Percentiles rank a stretch among this genome's conserved stretches.
phyloP scores from a whole-genome alignment of 2,329 filamentous ascomycete species.

The Xylaria sp. region DNA sequence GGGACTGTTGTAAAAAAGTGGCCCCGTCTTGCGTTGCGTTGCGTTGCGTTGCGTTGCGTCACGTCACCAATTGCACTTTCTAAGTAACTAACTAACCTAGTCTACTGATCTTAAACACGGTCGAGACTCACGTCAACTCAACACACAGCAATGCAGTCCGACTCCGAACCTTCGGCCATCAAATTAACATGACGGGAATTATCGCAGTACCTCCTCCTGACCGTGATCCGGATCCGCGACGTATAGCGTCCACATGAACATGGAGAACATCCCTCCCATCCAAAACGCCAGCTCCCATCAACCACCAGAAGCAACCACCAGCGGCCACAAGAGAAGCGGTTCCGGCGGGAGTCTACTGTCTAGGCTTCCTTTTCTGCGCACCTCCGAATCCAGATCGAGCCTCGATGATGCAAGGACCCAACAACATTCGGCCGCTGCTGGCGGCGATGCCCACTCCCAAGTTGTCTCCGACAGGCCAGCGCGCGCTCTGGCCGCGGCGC shows the following conservation, averaged over 20 bases:
- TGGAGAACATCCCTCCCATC: conserved; percentile 47
- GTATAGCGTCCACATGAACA: conserved; percentile 36
- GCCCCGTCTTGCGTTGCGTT: neutral
- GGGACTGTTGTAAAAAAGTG: conserved; percentile 1
- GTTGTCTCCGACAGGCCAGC: conserved; percentile 40
- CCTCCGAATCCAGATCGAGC: conserved; percentile 46
- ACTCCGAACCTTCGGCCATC: neutral
- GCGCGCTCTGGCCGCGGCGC: conserved; percentile 48
- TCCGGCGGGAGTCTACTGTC: conserved; percentile 73
- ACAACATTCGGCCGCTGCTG: conserved; percentile 37
- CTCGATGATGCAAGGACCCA: conserved; percentile 43
- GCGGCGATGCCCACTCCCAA: conserved; percentile 4
- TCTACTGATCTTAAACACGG: neutral
- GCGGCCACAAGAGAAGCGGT: conserved; percentile 61
- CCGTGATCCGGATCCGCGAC: conserved; percentile 30
- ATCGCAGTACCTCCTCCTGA: conserved; percentile 30
- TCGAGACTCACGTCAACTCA: neutral
- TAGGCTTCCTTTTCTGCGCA: conserved; percentile 74
- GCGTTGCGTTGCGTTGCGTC: neutral
- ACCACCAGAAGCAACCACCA: conserved; percentile 41
- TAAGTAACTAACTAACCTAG: too few relatives aligned
- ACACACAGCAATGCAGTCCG: conserved; percentile 8
- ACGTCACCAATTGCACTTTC: neutral
- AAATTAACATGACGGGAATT: conserved; percentile 40
- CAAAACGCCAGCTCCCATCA: conserved; percentile 44